Evolutionary conservation across 345 rosid species (phyloP).

Genomic region (Arabidopsis arenosa): DNA sequence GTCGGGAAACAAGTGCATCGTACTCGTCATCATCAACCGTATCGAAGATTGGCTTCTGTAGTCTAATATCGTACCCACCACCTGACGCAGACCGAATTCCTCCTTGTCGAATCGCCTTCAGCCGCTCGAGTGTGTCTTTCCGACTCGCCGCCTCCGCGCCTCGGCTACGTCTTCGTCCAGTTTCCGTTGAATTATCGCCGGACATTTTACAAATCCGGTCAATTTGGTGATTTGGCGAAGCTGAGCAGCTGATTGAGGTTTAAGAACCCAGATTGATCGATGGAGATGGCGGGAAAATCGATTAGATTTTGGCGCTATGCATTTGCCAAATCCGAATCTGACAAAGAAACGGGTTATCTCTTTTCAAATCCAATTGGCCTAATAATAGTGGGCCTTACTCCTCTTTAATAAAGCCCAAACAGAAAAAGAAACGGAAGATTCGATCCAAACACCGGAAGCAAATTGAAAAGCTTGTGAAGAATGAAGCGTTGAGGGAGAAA

Average conservation of each 20-base stretch:
- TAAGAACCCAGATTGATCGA: neutral
- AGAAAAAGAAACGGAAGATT: neutral
- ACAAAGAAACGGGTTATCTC: neutral
- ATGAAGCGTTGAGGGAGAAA: too few relatives aligned
- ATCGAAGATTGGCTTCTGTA: conserved; percentile 79
- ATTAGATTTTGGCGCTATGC: conserved; percentile 43
- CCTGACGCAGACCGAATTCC: conserved; percentile 65
- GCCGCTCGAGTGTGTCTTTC: conserved; percentile 68
- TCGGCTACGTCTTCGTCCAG: conserved; percentile 56
- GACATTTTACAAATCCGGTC: conserved; percentile 28
- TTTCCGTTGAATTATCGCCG: conserved; percentile 54
- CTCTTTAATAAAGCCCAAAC: neutral
- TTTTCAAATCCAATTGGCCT: conserved; percentile 1
- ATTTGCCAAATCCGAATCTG: neutral
- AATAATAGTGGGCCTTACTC: neutral
- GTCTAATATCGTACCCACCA: conserved; percentile 64
- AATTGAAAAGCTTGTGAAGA: too few relatives aligned
- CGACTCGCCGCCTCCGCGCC: conserved; percentile 63
- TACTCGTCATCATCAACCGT: conserved; percentile 80
- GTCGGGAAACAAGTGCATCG: conserved; percentile 69
- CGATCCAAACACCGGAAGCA: too few relatives aligned
- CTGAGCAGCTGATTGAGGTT: neutral
- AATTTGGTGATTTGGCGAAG: conserved; percentile 7
- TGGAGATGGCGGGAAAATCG: conserved; percentile 45
- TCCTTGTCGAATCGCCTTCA: conserved; percentile 72